Percentiles rank a stretch among this genome's conserved stretches.
These are phyloP conservation scores for Lactarius hatsudake DNA, from an alignment of 768 basidiomycete species.

Conservation along the genomic window DNA sequence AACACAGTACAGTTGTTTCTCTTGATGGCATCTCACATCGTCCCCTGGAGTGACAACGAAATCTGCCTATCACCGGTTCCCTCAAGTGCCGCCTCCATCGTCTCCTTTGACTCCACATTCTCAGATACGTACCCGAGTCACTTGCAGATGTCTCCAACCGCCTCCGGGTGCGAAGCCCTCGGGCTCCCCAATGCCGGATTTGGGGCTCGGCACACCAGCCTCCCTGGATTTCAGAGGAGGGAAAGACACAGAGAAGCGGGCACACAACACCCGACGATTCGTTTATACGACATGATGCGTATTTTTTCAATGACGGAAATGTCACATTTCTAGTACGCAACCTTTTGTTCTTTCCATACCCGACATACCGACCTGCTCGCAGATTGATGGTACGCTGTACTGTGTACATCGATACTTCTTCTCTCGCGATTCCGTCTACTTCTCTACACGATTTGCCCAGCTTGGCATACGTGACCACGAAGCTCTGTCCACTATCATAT, in stretches of 20 bases:
- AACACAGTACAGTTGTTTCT: not conserved
- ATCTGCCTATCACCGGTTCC: not conserved
- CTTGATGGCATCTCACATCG: constrained; percentile 4
- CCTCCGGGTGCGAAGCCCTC: not conserved
- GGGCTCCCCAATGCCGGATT: not conserved
- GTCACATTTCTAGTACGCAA: constrained; percentile 21
- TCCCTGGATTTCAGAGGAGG: not conserved
- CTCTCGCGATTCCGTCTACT: constrained; percentile 16
- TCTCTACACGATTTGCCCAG: constrained; percentile 7
- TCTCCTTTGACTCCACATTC: constrained; percentile 8
- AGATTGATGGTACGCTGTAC: constrained; percentile 15
- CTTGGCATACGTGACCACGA: constrained; percentile 11
- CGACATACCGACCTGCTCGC: not conserved
- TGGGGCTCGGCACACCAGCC: not conserved
- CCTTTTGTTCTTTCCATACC: not conserved
- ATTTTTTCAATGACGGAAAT: constrained; percentile 23
- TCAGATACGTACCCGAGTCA: not conserved
- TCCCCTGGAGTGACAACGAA: not conserved
- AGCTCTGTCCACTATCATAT: constrained; percentile 3
- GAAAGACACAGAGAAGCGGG: not conserved
- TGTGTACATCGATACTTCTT: constrained; percentile 23
- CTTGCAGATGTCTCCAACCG: not conserved
- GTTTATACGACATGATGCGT: constrained; percentile 16
- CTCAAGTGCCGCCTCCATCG: constrained; percentile 2
- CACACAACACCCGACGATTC: not conserved